Base-by-base conservation (phyloP, 306 rosid genomes). In the Trichosanthes truncata region DNA sequence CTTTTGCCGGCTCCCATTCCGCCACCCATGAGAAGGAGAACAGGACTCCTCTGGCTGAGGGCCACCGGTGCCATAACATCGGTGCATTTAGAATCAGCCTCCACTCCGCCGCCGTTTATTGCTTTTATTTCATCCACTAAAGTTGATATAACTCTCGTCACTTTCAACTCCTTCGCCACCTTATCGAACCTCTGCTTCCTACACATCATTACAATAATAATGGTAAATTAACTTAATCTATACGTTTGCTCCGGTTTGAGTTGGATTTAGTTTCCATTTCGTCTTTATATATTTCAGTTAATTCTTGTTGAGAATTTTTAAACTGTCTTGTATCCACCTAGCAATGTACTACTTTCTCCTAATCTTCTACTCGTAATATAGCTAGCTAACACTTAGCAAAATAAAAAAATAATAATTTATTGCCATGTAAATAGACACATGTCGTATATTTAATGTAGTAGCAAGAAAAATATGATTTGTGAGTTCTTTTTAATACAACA, bases 1-100 rank as follows among this genome's bases (percentile, higher is more conserved):
- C 97, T 95, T 80, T 95, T 95, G 87, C 98, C 97, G 40, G 93
- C 97, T 10, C 97, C 97, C 98, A 92, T 92, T 48, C 98, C 98
- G 80, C 98, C 97, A 6, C 98, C 98, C 93, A 95, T 95, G 7
- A 95, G 87, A 10, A 95, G 82, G 26, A 95, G 84, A 69, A 95
- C 93, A 0, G 98, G 98, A 53, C 96, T 95, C 60, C 98, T 87
- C 61, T 89, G 74, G n/a, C 79, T 82, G 81, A 56, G 92, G 17
- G 86, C 91, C 13, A 81, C 79, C 7, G 97, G 95, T 5, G 78
- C 83, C 98, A 91, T 89, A 45, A 94, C 86, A 4, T 87, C 88
- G 0, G 85, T 88, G 41, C 83, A 57, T 40, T 82, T 74, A 10
- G 92, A 80, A 10, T 87, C 84, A 26, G 73, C 73, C 8, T 69